A percentile compares a stretch with the other conserved stretches of the same genome.
These are phyloP conservation scores for Erigeron canadensis DNA, from an alignment of 129 eudicot genomes.

Conservation along the genomic window DNA sequence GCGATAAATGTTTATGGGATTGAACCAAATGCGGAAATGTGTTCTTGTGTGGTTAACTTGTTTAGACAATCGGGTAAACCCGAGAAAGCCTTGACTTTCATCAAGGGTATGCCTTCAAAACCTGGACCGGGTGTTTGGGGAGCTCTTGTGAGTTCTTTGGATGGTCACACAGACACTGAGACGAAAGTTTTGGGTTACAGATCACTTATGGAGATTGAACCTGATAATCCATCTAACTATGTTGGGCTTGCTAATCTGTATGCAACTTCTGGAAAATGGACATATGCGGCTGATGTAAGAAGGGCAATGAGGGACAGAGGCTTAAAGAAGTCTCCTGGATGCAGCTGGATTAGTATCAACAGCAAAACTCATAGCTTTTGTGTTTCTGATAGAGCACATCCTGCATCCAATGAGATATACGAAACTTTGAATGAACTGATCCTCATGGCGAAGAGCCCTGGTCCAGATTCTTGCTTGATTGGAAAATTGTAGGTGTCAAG, in stretches of 20 bases:
- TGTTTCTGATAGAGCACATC: conserved; percentile 57
- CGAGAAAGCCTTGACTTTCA: conserved; percentile 50
- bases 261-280: conserved; percentile 57
- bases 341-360: conserved; percentile 67
- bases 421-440: conserved; percentile 43
- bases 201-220: conserved; percentile 57
- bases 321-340: conserved; percentile 61
- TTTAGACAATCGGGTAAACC: conserved; percentile 50
- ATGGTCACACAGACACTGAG: conserved; percentile 38
- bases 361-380: conserved; percentile 48
- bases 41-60: conserved; percentile 73
- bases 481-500: too few species aligned
- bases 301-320: conserved; percentile 52
- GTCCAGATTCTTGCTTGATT: background rate
- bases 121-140: conserved; percentile 81
- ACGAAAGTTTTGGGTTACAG: conserved; percentile 51
- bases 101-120: conserved; percentile 47
- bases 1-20: conserved; percentile 26
- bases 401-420: conserved; percentile 40
- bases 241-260: conserved; percentile 63
- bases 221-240: conserved; percentile 64
- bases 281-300: conserved; percentile 48
- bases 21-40: conserved; percentile 57
- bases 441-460: conserved; percentile 33
- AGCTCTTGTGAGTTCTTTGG: conserved; percentile 51